Conservation (phyloP, 176 grass and related monocot genomes). For the Sorghum bicolor region DNA sequence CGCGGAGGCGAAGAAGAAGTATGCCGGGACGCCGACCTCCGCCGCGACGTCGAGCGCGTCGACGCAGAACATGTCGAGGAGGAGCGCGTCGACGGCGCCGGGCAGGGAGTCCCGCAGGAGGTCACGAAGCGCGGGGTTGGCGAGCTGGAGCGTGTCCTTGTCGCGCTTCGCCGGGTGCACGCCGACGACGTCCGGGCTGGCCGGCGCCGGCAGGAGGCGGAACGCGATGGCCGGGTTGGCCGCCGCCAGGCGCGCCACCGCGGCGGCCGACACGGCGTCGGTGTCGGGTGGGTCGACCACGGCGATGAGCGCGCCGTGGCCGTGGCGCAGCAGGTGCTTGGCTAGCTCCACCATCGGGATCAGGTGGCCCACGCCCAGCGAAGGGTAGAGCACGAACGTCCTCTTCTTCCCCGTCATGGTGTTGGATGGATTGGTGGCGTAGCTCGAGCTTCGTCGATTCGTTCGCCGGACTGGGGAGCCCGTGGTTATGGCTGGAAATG, state of each 20-base stretch:
- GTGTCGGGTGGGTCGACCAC: slow-evolving; percentile 36
- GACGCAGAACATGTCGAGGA: slow-evolving; percentile 63
- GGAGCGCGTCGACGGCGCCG: slow-evolving; percentile 28
- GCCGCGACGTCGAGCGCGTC: slow-evolving; percentile 50
- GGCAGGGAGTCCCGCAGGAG: neutral
- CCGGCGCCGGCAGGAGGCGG: slow-evolving; percentile 23
- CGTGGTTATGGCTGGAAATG: too few species aligned
- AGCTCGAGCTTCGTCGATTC: neutral
- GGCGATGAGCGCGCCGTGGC: slow-evolving; percentile 35
- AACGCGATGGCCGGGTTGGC: slow-evolving; percentile 44
- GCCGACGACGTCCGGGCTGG: slow-evolving; percentile 5
- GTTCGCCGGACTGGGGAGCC: neutral
- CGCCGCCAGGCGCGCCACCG: slow-evolving; percentile 15
- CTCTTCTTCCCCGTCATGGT: neutral
- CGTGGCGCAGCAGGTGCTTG: slow-evolving; percentile 40
- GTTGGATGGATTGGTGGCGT: neutral
- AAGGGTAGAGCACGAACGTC: slow-evolving; percentile 58
- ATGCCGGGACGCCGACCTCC: slow-evolving; percentile 40
- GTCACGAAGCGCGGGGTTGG: slow-evolving; percentile 19
- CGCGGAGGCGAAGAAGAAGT: slow-evolving; percentile 44
- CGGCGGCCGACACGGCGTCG: slow-evolving; percentile 15
- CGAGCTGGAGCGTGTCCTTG: slow-evolving; percentile 28
- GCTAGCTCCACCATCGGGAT: slow-evolving; percentile 65
- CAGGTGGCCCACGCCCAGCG: slow-evolving; percentile 50
- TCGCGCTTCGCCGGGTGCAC: slow-evolving; percentile 12